Evolutionary conservation across 2,329 filamentous ascomycete species (phyloP), one percentile per base, ranked within the genome.

Genomic region (Pseudogymnoascus sp.): DNA sequence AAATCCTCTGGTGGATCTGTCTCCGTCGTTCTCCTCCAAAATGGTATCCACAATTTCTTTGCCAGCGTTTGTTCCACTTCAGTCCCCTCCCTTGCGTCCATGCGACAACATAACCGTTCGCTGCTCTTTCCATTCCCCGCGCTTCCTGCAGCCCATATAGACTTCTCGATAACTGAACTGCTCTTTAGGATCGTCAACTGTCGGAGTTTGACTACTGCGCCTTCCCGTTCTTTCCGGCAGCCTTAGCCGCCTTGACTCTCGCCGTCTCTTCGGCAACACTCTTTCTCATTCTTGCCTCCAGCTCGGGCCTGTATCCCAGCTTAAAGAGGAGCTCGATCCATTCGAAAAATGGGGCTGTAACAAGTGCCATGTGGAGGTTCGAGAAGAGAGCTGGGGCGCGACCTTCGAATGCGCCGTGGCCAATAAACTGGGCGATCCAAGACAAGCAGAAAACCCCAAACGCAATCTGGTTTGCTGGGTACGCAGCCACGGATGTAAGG

Each of bases 311-410:
- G 76, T 97, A 99, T 58, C 94, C 94, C 59, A 95, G 83, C 70
- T 82, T 86, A 79, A 99, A 99, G 27, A 99, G 81, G 25, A 95
- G 77, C 78, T 97, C 92, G 69, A 99, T 88, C 90, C 94, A 99
- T 63, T 97, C 93, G 69, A 97, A 99, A 71, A 99, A 88, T 7
- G 94, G 94, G 0, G 94, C 94, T 25, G 97, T 81, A 71, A 97
- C 93, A 66, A 97, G 75, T 29, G 94, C 92, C 76, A 97, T 94
- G 58, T 95, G 81, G 42, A 97, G 77, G 71, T 97, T 97, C 76
- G 97, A 92, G 58, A 97, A 78, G 66, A 97, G 77, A 4, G 92
- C 93, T 6, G 93, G 94, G 2, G 92, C 90, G 60, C 93, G 85
- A 18, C 89, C 86, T 76, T 97, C 94, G 69, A 91, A 97, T 59